A percentile compares a stretch with the other conserved stretches of the same genome.
Evolutionary conservation across 176 grass and related monocot genomes (phyloP).

Genomic region (Eleusine coracana): DNA sequence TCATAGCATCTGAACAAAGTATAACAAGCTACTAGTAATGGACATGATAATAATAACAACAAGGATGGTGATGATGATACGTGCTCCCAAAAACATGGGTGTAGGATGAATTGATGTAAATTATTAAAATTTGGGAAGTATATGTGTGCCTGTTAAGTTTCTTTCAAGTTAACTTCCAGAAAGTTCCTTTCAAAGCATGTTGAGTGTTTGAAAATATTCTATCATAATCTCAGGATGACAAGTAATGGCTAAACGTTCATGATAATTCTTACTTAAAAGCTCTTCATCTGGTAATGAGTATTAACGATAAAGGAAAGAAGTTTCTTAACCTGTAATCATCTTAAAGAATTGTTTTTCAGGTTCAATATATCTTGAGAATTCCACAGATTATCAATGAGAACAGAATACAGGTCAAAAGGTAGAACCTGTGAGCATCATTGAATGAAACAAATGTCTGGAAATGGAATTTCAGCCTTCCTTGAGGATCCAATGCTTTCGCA

Average conservation of each 20-base stretch:
- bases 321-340: not conserved
- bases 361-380: conserved; percentile 25
- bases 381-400: not conserved
- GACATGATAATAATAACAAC: not conserved
- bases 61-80: not conserved
- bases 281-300: not conserved
- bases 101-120: not conserved
- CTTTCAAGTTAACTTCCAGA: not conserved
- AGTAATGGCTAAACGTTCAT: not conserved
- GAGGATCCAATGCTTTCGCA: conserved; percentile 68
- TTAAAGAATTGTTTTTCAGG: not conserved
- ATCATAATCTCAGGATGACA: not conserved
- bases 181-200: not conserved
- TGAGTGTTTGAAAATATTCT: conserved; percentile 16
- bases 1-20: not conserved
- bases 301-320: conserved; percentile 9
- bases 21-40: not conserved
- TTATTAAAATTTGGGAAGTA: conserved; percentile 1
- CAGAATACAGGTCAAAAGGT: conserved; percentile 6
- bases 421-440: conserved; percentile 78
- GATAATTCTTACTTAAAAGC: not conserved
- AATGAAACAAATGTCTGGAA: conserved; percentile 98
- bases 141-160: not conserved
- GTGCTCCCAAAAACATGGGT: not conserved
- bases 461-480: conserved; percentile 83